phyloP scores from a whole-genome alignment of 345 rosid species.

The Raphanus sativus region DNA sequence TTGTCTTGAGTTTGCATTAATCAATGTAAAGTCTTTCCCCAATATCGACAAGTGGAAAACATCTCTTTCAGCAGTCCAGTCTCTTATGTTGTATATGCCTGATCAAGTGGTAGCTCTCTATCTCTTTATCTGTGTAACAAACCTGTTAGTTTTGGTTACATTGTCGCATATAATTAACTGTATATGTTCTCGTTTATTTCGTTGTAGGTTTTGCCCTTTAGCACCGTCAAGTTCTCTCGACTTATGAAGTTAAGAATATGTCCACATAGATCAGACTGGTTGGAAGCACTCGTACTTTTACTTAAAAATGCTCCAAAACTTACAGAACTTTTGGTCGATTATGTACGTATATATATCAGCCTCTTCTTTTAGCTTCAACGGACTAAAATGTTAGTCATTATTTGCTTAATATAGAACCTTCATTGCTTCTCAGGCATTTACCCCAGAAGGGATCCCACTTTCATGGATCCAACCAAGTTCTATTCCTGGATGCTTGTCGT shows the following conservation, averaged over 20 bases:
- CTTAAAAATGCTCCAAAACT: neutral
- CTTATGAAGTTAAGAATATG: neutral
- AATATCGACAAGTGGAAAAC: neutral
- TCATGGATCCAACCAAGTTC: neutral
- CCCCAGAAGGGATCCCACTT: neutral
- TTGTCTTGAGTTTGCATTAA: neutral
- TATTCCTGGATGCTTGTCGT: neutral
- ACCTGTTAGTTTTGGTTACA: neutral
- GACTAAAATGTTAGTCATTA: neutral
- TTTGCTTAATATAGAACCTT: neutral
- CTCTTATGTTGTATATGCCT: neutral
- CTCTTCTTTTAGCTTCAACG: neutral
- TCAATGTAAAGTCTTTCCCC: neutral
- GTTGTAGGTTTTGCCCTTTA: neutral
- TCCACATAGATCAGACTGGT: neutral
- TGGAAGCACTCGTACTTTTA: neutral
- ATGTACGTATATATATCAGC: neutral
- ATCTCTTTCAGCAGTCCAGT: neutral
- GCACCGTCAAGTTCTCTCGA: neutral
- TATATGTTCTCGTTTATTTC: neutral
- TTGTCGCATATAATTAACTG: neutral
- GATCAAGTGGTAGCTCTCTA: neutral
- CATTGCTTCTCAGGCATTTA: neutral
- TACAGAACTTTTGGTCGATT: neutral
- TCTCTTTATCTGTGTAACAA: neutral